phyloP scores from a whole-genome alignment of 768 basidiomycete species.

The Leccinum olivaceopallidum region DNA sequence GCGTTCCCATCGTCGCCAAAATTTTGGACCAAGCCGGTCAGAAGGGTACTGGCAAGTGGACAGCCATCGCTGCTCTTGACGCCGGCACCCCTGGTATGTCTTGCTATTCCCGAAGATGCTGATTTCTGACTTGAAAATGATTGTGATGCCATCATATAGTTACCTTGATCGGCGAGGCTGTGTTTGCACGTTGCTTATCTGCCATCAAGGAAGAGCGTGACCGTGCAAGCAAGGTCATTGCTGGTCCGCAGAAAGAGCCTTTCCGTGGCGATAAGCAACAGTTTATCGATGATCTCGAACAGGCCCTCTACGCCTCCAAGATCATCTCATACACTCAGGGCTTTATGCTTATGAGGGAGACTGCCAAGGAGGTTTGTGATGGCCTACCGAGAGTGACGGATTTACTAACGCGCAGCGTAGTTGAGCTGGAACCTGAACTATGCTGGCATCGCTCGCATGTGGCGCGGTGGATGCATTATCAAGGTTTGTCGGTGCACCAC shows the following conservation, averaged over 20 bases:
- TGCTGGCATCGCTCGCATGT: conserved; percentile 97
- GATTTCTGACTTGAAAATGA: conserved; percentile 9
- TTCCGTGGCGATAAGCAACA: conserved; percentile 98
- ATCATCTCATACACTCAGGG: conserved; percentile 99
- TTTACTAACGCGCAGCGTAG: conserved; percentile 35
- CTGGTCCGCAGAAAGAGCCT: conserved; percentile 87
- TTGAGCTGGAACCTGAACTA: conserved; percentile 93
- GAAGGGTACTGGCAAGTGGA: conserved; percentile 99
- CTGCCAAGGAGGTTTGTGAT: conserved; percentile 79
- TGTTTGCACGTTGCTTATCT: conserved; percentile 97
- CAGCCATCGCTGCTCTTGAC: conserved; percentile 94
- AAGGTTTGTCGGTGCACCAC: conserved; percentile 50
- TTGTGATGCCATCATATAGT: conserved; percentile 47
- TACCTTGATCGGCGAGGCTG: conserved; percentile 98
- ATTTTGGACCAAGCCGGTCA: conserved; percentile 97
- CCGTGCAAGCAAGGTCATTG: conserved; percentile 88
- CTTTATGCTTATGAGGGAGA: conserved; percentile 99
- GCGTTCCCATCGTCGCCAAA: conserved; percentile 86
- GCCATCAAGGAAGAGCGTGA: conserved; percentile 95
- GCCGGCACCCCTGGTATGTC: conserved; percentile 78
- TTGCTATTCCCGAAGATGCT: conserved; percentile 8
- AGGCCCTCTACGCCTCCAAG: conserved; percentile 98
- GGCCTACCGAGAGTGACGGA: not conserved
- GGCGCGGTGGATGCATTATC: conserved; percentile 99
- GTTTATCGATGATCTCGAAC: conserved; percentile 99